Evolutionary conservation across 2,329 filamentous ascomycete species (phyloP).

Genomic region (Pseudogymnoascus sp.): DNA sequence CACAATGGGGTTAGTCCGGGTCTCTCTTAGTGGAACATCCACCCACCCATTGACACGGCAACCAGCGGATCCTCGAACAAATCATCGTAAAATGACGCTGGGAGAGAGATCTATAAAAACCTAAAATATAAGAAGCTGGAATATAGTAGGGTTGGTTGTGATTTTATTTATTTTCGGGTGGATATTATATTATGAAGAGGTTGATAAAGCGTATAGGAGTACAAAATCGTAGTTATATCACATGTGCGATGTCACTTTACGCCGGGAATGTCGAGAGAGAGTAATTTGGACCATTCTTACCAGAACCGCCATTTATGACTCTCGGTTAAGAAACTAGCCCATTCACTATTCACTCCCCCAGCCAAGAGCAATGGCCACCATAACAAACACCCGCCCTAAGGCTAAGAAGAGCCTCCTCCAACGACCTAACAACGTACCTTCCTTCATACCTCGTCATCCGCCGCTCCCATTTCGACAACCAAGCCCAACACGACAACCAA

Average conservation of each 20-base stretch:
- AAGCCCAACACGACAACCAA: neutral
- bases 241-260: neutral
- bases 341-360: neutral
- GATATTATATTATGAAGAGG: neutral
- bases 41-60: constrained; percentile 7
- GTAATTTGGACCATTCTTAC: neutral
- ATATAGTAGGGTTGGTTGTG: neutral
- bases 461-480: neutral
- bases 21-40: constrained; percentile 3
- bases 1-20: constrained; percentile 1
- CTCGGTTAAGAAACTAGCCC: neutral
- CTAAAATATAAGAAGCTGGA: neutral
- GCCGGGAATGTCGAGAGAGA: neutral
- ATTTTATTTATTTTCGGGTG: neutral
- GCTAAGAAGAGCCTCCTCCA: neutral
- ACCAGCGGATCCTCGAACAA: neutral
- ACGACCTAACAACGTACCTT: constrained; percentile 4
- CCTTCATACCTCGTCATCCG: constrained; percentile 2
- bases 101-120: neutral
- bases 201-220: neutral
- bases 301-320: neutral
- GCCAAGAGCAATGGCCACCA: neutral
- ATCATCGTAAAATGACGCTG: neutral
- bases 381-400: constrained; percentile 1
- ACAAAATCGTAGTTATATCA: neutral